Base-by-base conservation (phyloP, 2,329 filamentous ascomycete genomes). In the Pezicula carpinea region DNA sequence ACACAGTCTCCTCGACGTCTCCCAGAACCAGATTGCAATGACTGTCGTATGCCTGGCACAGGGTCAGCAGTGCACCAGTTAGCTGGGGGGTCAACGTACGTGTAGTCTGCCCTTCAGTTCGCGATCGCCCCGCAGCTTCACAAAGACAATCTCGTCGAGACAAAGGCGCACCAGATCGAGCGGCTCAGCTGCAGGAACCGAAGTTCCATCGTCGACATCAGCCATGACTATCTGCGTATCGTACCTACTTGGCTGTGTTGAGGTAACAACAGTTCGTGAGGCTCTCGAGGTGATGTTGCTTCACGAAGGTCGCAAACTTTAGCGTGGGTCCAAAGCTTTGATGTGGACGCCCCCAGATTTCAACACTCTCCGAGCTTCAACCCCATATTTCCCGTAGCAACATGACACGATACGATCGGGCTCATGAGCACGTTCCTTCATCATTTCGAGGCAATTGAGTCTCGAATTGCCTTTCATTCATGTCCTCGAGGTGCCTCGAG, bases 1-100 rank as follows among this genome's bases (percentile, higher is more conserved):
- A 99, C 57, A 99, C 90, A 6, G 92, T 97, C 75, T 99, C 93
- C 64, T 96, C 90, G 4, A 97, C 93, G 56, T 99, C 93, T 46
- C 93, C 92, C 5, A 99, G 77, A 5, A 99, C 89, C 38, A 99
- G 71, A 64, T 99, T 99, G 78, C 95, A 99, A 69, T 99, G 93
- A 63, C 89, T 96, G 66, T 99, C 93, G 66, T 99, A 99, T 47
- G 93, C 93, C 93, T 99, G 49, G 22, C 34, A 15, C 15, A 6
- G 13, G 13, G 32, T 45, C 26, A 64, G 51, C 59, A 53, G 54
- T 13, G 23, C 17, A 45, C 26, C 34, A 43, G 40, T 35, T 23
- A 46, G 36, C 40, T 34, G 38, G 39, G 31, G 18, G 15, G 21
- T n/a, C 17, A 48, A 69, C 85, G 64, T 72, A 97, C 93, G 70